A percentile compares a stretch with the other conserved stretches of the same genome.
Conservation (phyloP, 805 yeast genomes). For the Metschnikowia cerradonensis region DNA sequence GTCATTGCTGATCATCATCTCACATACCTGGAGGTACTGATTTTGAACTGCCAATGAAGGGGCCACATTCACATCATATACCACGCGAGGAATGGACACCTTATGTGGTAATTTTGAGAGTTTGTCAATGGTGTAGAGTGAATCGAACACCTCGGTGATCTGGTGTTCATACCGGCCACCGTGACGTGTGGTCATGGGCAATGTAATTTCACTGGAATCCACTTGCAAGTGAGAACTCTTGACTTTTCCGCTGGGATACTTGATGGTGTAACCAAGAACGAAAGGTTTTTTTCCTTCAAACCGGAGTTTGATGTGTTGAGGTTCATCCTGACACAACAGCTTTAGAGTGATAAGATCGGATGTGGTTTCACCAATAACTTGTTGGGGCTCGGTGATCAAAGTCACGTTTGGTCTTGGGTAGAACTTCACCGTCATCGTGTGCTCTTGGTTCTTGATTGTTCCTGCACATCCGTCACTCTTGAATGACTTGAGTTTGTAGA, state of each 20-base stretch:
- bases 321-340: slow-evolving; percentile 32
- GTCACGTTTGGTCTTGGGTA: slow-evolving; percentile 20
- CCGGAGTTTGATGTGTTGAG: slow-evolving; percentile 29
- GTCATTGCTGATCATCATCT: slow-evolving; percentile 25
- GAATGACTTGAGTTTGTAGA: slow-evolving; percentile 37
- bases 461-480: slow-evolving; percentile 47
- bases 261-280: slow-evolving; percentile 60
- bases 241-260: slow-evolving; percentile 50
- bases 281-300: slow-evolving; percentile 65
- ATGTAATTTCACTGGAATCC: slow-evolving; percentile 23
- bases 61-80: slow-evolving; percentile 49
- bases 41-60: slow-evolving; percentile 56
- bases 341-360: slow-evolving; percentile 18
- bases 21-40: slow-evolving; percentile 46
- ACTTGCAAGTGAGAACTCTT: slow-evolving; percentile 33
- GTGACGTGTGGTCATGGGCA: slow-evolving; percentile 38
- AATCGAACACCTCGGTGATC: slow-evolving; percentile 63
- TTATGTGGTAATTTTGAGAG: slow-evolving; percentile 3
- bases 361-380: slow-evolving; percentile 1
- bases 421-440: slow-evolving; percentile 20
- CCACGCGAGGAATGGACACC: slow-evolving; percentile 16
- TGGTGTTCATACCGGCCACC: slow-evolving; percentile 61
- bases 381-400: slow-evolving; percentile 16
- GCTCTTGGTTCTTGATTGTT: slow-evolving; percentile 15
- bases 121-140: slow-evolving; percentile 47